Conservation (phyloP, 2,329 filamentous ascomycete genomes). For the Sclerotinia glacialis region DNA sequence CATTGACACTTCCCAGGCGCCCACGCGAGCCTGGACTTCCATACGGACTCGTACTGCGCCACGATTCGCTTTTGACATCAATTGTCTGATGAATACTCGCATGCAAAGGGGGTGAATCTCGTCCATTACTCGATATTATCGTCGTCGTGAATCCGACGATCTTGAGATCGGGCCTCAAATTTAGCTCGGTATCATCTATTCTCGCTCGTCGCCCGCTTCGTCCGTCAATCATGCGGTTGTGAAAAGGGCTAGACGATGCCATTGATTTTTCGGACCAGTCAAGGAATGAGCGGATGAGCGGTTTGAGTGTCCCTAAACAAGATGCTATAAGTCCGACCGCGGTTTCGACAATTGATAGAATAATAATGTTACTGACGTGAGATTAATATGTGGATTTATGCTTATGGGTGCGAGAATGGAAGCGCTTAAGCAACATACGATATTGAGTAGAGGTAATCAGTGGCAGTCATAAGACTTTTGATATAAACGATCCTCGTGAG, state of each 20-base stretch:
- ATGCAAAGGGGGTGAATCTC: slow-evolving; percentile 1
- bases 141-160: slow-evolving; percentile 19
- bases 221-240: slow-evolving; percentile 5
- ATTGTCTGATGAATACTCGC: neutral
- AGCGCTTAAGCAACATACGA: slow-evolving; percentile 26
- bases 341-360: slow-evolving; percentile 30
- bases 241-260: neutral
- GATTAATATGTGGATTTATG: neutral
- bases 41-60: neutral
- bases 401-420: neutral
- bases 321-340: slow-evolving; percentile 33
- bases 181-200: neutral
- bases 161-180: slow-evolving; percentile 8
- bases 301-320: slow-evolving; percentile 33
- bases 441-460: slow-evolving; percentile 34
- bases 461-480: slow-evolving; percentile 24
- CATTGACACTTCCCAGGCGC: neutral
- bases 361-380: slow-evolving; percentile 2
- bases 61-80: neutral
- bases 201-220: neutral
- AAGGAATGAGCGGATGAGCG: slow-evolving; percentile 32
- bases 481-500: slow-evolving; percentile 37
- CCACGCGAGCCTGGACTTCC: neutral
- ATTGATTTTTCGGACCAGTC: slow-evolving; percentile 18
- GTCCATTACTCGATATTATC: slow-evolving; percentile 18